Evolutionary conservation across 78 protist genomes (phyloP).

Genomic region (Monosiga brevicollis): DNA sequence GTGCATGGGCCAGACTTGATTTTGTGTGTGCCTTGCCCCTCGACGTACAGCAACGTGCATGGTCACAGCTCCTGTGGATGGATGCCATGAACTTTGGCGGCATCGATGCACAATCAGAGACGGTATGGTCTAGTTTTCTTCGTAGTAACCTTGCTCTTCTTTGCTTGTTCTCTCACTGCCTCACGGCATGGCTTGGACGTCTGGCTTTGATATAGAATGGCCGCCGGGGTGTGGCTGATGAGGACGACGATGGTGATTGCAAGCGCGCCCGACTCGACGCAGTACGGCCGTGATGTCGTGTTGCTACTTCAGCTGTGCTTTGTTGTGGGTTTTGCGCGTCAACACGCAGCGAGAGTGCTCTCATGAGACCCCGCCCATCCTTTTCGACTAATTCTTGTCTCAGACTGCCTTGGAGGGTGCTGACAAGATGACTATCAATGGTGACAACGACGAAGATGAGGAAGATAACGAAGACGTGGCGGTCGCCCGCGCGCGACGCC

Average conservation of each 20-base stretch:
- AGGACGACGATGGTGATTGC: neutral
- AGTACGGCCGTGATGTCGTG: neutral
- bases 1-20: neutral
- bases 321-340: too few relatives aligned
- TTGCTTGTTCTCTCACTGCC: too few relatives aligned
- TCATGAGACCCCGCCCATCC: too few relatives aligned
- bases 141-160: too few relatives aligned
- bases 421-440: too few relatives aligned
- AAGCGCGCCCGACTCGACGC: neutral
- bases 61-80: conserved; percentile 58
- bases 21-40: neutral
- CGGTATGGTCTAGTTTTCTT: too few relatives aligned
- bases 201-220: neutral
- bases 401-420: too few relatives aligned
- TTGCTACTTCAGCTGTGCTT: too few relatives aligned
- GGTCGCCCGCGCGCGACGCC: neutral
- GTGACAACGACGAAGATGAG: neutral
- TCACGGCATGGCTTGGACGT: neutral
- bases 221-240: neutral
- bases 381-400: too few relatives aligned
- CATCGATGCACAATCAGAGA: neutral
- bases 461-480: neutral
- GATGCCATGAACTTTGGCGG: conserved; percentile 63
- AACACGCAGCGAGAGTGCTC: too few relatives aligned
- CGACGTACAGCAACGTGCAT: too few relatives aligned